These are phyloP conservation scores for Sporisorium graminicola DNA, from an alignment of 1,284 basidiomycete species.

Conservation along the genomic window DNA sequence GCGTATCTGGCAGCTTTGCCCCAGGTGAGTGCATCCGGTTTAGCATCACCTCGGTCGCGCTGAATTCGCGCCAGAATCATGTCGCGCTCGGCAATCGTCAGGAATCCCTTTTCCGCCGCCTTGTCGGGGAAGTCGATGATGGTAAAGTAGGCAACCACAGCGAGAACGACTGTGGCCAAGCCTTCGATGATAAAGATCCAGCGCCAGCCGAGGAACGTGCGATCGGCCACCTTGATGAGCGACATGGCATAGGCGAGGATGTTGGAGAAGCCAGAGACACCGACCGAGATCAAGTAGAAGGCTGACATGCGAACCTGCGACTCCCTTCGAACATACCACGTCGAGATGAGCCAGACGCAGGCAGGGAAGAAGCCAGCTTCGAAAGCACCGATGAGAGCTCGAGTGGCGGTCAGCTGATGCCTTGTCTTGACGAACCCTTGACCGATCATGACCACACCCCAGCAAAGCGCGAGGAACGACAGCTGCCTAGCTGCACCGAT, in stretches of 20 bases:
- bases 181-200: constrained; percentile 61
- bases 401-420: constrained; percentile 68
- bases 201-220: constrained; percentile 64
- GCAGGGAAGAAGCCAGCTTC: constrained; percentile 66
- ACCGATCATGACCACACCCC: constrained; percentile 71
- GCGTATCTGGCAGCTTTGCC: constrained; percentile 69
- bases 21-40: constrained; percentile 69
- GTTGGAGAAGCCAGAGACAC: constrained; percentile 71
- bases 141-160: constrained; percentile 48
- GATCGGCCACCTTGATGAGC: constrained; percentile 32
- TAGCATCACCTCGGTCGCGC: constrained; percentile 71
- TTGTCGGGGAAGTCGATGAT: constrained; percentile 72
- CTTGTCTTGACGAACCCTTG: constrained; percentile 54
- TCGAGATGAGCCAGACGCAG: constrained; percentile 71
- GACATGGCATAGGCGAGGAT: constrained; percentile 69
- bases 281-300: constrained; percentile 71
- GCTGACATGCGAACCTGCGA: constrained; percentile 70
- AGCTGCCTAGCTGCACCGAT: constrained; percentile 70
- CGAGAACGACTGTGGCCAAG: constrained; percentile 48
- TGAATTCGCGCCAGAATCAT: constrained; percentile 71
- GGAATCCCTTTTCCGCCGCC: constrained; percentile 69
- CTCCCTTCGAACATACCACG: constrained; percentile 72
- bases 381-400: constrained; percentile 70
- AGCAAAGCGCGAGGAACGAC: constrained; percentile 65
- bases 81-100: constrained; percentile 69